Evolutionary conservation across 106 monocot species (phyloP).

Genomic region (Amphibolis antarctica): DNA sequence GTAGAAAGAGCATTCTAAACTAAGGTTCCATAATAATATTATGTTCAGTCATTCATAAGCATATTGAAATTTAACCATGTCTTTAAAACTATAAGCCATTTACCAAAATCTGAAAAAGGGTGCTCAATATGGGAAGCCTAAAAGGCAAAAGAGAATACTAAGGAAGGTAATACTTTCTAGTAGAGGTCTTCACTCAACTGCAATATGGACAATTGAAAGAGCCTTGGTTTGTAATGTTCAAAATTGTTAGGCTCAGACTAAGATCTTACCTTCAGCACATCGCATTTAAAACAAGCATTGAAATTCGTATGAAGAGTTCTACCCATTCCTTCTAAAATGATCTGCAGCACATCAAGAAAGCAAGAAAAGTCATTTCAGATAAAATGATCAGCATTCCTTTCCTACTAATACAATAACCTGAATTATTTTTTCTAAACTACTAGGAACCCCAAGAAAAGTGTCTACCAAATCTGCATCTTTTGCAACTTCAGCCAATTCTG

Average conservation of each 20-base stretch:
- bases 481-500: conserved; percentile 82
- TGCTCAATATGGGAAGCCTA: too few relatives aligned
- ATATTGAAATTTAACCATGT: background rate
- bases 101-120: too few relatives aligned
- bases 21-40: background rate
- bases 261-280: conserved; percentile 67
- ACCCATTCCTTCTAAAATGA: conserved; percentile 97
- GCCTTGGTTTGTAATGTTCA: too few relatives aligned
- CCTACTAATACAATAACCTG: background rate
- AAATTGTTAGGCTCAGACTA: background rate
- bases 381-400: background rate
- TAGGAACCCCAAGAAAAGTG: too few relatives aligned
- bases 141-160: too few relatives aligned
- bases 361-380: background rate
- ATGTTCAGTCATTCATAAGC: background rate
- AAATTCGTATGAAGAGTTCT: conserved; percentile 91
- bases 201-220: too few relatives aligned
- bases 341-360: conserved; percentile 22
- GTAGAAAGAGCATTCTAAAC: background rate
- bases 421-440: background rate
- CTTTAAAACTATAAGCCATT: too few relatives aligned
- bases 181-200: too few relatives aligned
- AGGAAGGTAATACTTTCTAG: too few relatives aligned
- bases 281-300: conserved; percentile 84
- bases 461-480: conserved; percentile 93